A percentile compares a stretch with the other conserved stretches of the same genome.
phyloP scores from a whole-genome alignment of 1,139 yeast genomes.

The Lodderomyces theae region DNA sequence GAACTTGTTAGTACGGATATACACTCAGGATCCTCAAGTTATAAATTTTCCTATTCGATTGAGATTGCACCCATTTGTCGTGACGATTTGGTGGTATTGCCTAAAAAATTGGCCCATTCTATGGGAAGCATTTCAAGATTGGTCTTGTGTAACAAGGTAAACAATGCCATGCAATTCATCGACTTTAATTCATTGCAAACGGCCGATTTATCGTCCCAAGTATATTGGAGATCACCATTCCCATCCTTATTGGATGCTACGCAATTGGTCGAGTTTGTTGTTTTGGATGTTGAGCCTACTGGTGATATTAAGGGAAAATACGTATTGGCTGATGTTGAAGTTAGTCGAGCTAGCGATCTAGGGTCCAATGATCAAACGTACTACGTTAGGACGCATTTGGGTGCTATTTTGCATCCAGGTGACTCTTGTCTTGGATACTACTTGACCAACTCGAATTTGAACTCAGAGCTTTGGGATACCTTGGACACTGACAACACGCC shows the following conservation, averaged over 20 bases:
- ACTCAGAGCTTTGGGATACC: slow-evolving; percentile 79
- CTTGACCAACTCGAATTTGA: slow-evolving; percentile 78
- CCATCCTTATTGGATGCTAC: slow-evolving; percentile 72
- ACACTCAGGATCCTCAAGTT: slow-evolving; percentile 83
- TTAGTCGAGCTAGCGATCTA: slow-evolving; percentile 82
- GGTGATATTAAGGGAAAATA: slow-evolving; percentile 79
- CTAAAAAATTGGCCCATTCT: slow-evolving; percentile 77
- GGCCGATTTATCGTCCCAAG: slow-evolving; percentile 73
- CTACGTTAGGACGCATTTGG: slow-evolving; percentile 85
- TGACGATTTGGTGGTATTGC: slow-evolving; percentile 90
- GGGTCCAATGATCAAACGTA: slow-evolving; percentile 80
- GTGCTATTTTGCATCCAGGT: slow-evolving; percentile 93
- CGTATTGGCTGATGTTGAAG: slow-evolving; percentile 86
- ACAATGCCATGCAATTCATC: slow-evolving; percentile 79
- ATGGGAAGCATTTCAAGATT: slow-evolving; percentile 82
- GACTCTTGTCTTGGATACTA: slow-evolving; percentile 92
- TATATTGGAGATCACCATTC: slow-evolving; percentile 89
- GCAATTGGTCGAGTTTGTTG: slow-evolving; percentile 82
- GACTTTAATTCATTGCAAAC: slow-evolving; percentile 81
- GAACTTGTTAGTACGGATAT: slow-evolving; percentile 91
- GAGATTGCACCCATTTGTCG: slow-evolving; percentile 98
- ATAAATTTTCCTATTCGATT: slow-evolving; percentile 88
- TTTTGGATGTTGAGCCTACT: slow-evolving; percentile 90
- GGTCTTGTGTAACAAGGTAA: slow-evolving; percentile 79
- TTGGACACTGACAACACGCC: slow-evolving; percentile 64